These are phyloP conservation scores for Heliocybe sulcata DNA, from an alignment of 1,284 basidiomycete genomes.

Conservation along the genomic window DNA sequence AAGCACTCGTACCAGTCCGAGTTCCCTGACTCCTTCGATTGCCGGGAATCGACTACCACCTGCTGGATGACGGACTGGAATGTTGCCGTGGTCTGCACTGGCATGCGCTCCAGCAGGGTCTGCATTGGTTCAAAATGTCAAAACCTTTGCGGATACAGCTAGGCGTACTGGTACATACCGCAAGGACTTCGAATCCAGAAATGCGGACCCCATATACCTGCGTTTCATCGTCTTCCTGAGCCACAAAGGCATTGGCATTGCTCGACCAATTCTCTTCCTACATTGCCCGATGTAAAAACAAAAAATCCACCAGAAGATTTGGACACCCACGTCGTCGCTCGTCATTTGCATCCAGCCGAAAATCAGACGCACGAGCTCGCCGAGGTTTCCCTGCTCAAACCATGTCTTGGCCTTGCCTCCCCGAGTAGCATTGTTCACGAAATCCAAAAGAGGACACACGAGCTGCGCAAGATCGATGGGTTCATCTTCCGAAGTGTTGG, in stretches of 20 bases:
- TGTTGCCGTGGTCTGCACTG: conserved; percentile 45
- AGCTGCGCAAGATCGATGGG: conserved; percentile 72
- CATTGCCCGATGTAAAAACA: conserved; percentile 1
- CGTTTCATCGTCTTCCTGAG: conserved; percentile 92
- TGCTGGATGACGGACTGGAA: conserved; percentile 57
- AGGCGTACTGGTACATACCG: conserved; percentile 36
- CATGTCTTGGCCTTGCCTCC: conserved; percentile 57
- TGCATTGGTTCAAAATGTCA: conserved; percentile 21
- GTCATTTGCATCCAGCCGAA: conserved; percentile 85
- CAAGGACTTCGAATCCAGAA: conserved; percentile 79
- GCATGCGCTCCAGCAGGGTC: conserved; percentile 68
- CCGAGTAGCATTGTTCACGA: conserved; percentile 59
- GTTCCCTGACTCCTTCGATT: conserved; percentile 42
- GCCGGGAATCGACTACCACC: conserved; percentile 47
- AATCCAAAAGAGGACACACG: conserved; percentile 76
- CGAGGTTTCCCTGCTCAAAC: conserved; percentile 48
- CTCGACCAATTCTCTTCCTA: conserved; percentile 89
- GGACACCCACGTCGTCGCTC: conserved; percentile 68
- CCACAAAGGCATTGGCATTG: conserved; percentile 88
- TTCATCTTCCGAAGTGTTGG: conserved; percentile 69
- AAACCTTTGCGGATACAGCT: background rate
- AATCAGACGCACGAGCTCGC: conserved; percentile 49
- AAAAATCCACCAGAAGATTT: background rate
- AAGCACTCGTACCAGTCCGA: conserved; percentile 40
- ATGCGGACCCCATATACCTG: conserved; percentile 78